Evolutionary conservation across 108 stramenopile species (phyloP).

Genomic region (Fragilaria radians): DNA sequence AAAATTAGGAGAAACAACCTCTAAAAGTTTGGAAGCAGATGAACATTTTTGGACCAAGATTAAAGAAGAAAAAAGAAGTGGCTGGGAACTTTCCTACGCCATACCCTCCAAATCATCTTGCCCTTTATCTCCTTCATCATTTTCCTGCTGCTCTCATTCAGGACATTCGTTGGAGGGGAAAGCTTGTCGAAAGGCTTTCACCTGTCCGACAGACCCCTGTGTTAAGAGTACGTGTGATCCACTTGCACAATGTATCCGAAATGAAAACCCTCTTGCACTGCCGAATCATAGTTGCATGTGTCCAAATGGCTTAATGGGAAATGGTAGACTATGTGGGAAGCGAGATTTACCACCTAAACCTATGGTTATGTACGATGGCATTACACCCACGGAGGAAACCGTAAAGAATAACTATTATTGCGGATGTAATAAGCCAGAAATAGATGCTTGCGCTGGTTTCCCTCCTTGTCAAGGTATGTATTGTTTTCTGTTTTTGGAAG

Average conservation of each 20-base stretch:
- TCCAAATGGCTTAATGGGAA: conserved; percentile 71
- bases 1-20: neutral
- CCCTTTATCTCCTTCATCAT: conserved; percentile 38
- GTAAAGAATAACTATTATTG: conserved; percentile 65
- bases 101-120: conserved; percentile 39
- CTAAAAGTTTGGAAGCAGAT: neutral
- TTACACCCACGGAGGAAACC: conserved; percentile 71
- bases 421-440: conserved; percentile 65
- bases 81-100: conserved; percentile 62
- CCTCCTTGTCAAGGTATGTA: conserved; percentile 65
- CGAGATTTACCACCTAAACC: conserved; percentile 41
- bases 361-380: conserved; percentile 75
- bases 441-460: conserved; percentile 81
- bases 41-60: conserved; percentile 32
- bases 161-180: conserved; percentile 48
- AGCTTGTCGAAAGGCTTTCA: conserved; percentile 44
- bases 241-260: conserved; percentile 53
- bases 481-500: neutral
- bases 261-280: conserved; percentile 29
- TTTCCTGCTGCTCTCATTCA: conserved; percentile 44
- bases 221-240: conserved; percentile 34
- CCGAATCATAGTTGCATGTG: conserved; percentile 60
- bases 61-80: conserved; percentile 19
- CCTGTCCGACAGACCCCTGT: conserved; percentile 72
- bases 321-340: conserved; percentile 50